Base-by-base conservation (phyloP, 768 basidiomycete species). In the Lentinula detonsa region DNA sequence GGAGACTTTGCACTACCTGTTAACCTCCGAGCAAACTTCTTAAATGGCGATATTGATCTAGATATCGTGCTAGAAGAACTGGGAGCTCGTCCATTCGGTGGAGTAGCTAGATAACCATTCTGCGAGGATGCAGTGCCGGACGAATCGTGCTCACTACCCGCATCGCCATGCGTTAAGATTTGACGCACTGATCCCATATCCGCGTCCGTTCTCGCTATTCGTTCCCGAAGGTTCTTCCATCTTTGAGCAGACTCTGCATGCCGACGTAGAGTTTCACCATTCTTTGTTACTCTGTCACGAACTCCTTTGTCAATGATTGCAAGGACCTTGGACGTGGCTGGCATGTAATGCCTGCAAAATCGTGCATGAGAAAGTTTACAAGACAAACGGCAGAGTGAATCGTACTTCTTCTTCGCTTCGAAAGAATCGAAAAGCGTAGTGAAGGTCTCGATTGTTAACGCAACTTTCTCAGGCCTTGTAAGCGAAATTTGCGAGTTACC, bases 271-370 rank as follows among this genome's bases (percentile, higher is more conserved):
- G 93, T 93, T 75, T 98, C 96, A 1, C 96, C 96, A 64, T 98
- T 98, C 82, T 94, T 95, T 21, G 95, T 98, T 5, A 94, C 88
- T 59, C 95, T 85, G 64, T 97, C 95, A 60, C 85, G 85, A 33
- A 98, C 90, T 28, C 95, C 95, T 73, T 93, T 97, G 71, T 94
- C 93, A 67, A 98, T 90, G 66, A 97, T 95, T 28, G 90, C 85
- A 28, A 98, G 81, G 51, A 96, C 95, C 69, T 96, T 95, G 6
- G 87, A 89, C 3, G 91, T 91, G 40, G 94, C 93, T 1, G 96
- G 97, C 76, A 93, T 87, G 71, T 98, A 98, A 71, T 97, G 94
- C 69, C 93, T 95, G 67, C 50, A 37, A 56, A 53, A 40, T 61
- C 51, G 61, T 56, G 66, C 49, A 71, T 62, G 48, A 51, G 62